A percentile compares a stretch with the other conserved stretches of the same genome.
Conservation (phyloP, 371 early-diverging fungal genomes). For the Apophysomyces trapeziformis region DNA sequence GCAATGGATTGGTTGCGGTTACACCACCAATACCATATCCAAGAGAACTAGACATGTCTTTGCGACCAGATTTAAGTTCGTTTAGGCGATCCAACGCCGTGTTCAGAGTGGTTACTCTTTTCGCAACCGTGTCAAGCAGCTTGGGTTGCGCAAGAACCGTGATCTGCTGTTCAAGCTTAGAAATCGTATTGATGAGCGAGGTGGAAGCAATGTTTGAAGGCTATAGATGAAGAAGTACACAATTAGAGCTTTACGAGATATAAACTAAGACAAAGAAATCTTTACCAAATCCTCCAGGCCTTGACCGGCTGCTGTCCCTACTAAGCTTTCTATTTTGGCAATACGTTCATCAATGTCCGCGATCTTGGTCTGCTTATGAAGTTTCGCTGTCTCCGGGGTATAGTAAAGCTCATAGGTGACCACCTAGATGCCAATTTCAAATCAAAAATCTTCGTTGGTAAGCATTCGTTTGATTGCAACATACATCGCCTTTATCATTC, state of each 20-base stretch:
- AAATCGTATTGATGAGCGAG: conserved; percentile 70
- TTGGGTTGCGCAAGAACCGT: conserved; percentile 78
- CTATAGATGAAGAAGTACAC: conserved; percentile 17
- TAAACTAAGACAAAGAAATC: not conserved
- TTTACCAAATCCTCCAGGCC: conserved; percentile 56
- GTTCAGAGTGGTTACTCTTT: conserved; percentile 72
- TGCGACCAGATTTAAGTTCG: conserved; percentile 61
- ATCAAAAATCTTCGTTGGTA: not conserved
- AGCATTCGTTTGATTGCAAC: not conserved
- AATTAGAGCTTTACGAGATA: not conserved
- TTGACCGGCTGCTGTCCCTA: conserved; percentile 74
- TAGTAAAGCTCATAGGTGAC: conserved; percentile 82
- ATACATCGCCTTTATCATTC: conserved; percentile 51
- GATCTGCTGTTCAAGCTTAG: conserved; percentile 82
- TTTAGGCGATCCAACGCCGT: conserved; percentile 78
- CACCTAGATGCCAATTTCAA: conserved; percentile 32
- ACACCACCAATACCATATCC: conserved; percentile 21
- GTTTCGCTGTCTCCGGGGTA: conserved; percentile 68
- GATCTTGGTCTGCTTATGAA: conserved; percentile 64
- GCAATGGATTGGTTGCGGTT: conserved; percentile 10
- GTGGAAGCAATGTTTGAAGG: conserved; percentile 42
- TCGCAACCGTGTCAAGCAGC: conserved; percentile 74
- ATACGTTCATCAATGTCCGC: conserved; percentile 81
- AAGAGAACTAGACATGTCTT: conserved; percentile 43
- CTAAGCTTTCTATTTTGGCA: conserved; percentile 74